Percentiles rank a stretch among this genome's conserved stretches.
phyloP scores from a whole-genome alignment of 768 basidiomycete genomes.

The Boletus reticuloceps region DNA sequence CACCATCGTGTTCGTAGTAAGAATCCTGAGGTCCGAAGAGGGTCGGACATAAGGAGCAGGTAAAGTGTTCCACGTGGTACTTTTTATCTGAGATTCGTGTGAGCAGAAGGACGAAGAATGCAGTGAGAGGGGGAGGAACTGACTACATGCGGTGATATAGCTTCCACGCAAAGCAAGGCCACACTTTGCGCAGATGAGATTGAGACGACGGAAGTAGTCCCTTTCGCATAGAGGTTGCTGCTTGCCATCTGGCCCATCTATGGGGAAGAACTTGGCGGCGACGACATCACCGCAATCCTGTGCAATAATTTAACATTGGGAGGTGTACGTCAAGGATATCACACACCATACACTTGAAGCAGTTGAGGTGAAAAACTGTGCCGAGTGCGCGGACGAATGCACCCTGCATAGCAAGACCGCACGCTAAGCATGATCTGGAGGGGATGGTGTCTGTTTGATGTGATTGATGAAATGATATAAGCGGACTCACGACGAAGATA shows the following conservation, averaged over 20 bases:
- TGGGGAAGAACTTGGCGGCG: conserved; percentile 98
- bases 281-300: conserved; percentile 97
- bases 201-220: conserved; percentile 95
- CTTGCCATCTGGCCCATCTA: conserved; percentile 85
- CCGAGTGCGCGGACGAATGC: conserved; percentile 95
- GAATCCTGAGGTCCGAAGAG: conserved; percentile 98
- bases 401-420: conserved; percentile 83
- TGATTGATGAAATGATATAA: conserved; percentile 8
- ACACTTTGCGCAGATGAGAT: conserved; percentile 96
- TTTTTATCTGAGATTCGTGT: conserved; percentile 73
- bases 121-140: conserved; percentile 32
- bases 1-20: conserved; percentile 98
- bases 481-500: conserved; percentile 57
- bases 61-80: conserved; percentile 99
- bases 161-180: conserved; percentile 91
- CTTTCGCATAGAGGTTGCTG: conserved; percentile 97
- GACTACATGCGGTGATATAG: conserved; percentile 99
- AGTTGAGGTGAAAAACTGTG: conserved; percentile 93
- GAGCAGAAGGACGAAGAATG: conserved; percentile 4
- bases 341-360: conserved; percentile 95
- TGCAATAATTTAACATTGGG: conserved; percentile 3
- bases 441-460: not conserved
- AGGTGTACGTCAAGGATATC: not conserved
- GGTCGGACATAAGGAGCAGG: conserved; percentile 93
- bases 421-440: conserved; percentile 68